These are phyloP conservation scores for Candida pseudofarinosa DNA, from an alignment of 805 yeast genomes.

Conservation along the genomic window DNA sequence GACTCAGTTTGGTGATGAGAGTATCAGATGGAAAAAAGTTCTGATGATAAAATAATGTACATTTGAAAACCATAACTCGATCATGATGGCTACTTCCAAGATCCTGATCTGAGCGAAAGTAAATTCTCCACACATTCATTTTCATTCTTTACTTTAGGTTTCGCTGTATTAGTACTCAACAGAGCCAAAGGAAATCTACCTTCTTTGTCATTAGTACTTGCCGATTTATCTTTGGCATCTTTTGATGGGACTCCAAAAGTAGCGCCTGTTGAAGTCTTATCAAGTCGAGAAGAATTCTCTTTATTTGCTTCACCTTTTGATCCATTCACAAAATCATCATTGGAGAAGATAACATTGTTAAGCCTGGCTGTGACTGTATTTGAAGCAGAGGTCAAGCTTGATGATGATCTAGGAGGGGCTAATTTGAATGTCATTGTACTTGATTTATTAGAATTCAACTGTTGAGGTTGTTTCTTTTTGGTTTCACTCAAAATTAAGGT, in stretches of 20 bases:
- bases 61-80: too few relatives aligned
- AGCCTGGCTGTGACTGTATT: not conserved
- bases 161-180: constrained; percentile 13
- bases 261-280: constrained; percentile 10
- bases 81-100: constrained; percentile 31
- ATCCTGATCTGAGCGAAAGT: constrained; percentile 34
- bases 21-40: too few relatives aligned
- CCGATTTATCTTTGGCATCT: not conserved
- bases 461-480: constrained; percentile 32
- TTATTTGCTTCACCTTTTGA: not conserved
- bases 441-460: constrained; percentile 23
- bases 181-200: constrained; percentile 27
- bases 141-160: constrained; percentile 6
- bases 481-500: constrained; percentile 19
- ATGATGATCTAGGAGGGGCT: constrained; percentile 20
- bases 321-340: not conserved
- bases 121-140: constrained; percentile 38
- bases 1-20: too few relatives aligned
- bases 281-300: not conserved
- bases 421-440: constrained; percentile 36
- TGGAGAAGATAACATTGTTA: not conserved
- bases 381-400: constrained; percentile 1
- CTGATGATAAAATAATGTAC: too few relatives aligned
- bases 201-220: not conserved
- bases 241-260: constrained; percentile 5